Evolutionary conservation across 2,329 filamentous ascomycete genomes (phyloP).

Genomic region (Hymenoscyphus scutula): DNA sequence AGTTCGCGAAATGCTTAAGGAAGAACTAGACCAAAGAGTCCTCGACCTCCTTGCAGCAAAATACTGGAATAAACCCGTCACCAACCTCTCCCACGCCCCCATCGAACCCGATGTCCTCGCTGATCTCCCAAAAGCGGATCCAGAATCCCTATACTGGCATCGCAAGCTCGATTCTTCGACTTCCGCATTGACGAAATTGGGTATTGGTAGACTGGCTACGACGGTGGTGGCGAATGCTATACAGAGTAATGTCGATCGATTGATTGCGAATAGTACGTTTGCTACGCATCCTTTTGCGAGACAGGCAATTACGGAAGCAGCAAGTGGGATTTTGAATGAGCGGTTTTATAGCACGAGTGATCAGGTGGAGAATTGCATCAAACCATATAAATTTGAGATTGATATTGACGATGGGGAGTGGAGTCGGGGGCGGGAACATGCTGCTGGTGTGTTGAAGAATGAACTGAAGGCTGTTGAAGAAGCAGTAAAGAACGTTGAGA

Average conservation of each 20-base stretch:
- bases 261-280: conserved; percentile 81
- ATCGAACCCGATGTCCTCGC: conserved; percentile 70
- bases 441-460: conserved; percentile 75
- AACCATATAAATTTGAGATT: conserved; percentile 97
- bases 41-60: conserved; percentile 87
- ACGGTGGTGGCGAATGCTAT: conserved; percentile 87
- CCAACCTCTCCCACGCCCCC: conserved; percentile 68
- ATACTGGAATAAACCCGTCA: conserved; percentile 96
- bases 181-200: conserved; percentile 87
- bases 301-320: conserved; percentile 88
- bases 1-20: conserved; percentile 85
- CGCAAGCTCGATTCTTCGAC: conserved; percentile 91
- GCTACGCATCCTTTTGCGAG: conserved; percentile 86
- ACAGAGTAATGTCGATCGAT: conserved; percentile 75
- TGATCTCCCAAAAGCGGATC: conserved; percentile 80
- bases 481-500: conserved; percentile 74
- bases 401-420: conserved; percentile 92
- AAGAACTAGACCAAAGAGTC: conserved; percentile 90
- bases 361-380: conserved; percentile 98
- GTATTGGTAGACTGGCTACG: conserved; percentile 88
- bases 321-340: conserved; percentile 86
- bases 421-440: conserved; percentile 79
- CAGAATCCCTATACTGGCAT: conserved; percentile 86
- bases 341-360: conserved; percentile 96
- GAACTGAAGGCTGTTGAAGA: conserved; percentile 82